A percentile compares a stretch with the other conserved stretches of the same genome.
These are phyloP conservation scores for Quercus lobata DNA, from an alignment of 331 rosid genomes.

Conservation along the genomic window DNA sequence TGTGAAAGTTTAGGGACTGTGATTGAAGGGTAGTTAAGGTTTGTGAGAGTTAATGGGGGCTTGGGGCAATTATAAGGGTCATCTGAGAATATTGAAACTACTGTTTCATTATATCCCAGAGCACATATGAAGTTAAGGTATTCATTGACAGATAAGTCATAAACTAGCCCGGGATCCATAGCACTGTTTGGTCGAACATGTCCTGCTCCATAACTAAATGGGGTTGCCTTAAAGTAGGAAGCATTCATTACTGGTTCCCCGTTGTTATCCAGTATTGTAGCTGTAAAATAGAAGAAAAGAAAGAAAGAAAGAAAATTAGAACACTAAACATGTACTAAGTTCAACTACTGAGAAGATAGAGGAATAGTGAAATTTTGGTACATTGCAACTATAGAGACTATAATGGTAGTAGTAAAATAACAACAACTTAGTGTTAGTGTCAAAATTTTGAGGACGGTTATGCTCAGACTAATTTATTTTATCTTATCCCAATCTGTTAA, in stretches of 20 bases:
- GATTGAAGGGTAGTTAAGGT: constrained; percentile 86
- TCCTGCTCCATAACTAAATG: constrained; percentile 88
- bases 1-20: constrained; percentile 61
- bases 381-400: no score
- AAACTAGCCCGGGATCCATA: constrained; percentile 85
- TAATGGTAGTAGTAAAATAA: neutral
- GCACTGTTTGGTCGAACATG: constrained; percentile 74
- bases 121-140: constrained; percentile 70
- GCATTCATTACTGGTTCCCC: constrained; percentile 55
- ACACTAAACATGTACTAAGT: neutral
- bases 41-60: constrained; percentile 29
- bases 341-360: no score
- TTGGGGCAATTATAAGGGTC: constrained; percentile 38
- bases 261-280: constrained; percentile 50
- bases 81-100: constrained; percentile 40
- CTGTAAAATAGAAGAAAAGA: constrained; percentile 33
- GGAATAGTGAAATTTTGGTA: no score
- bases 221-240: constrained; percentile 46
- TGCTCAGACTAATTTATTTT: neutral
- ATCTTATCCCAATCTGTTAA: neutral
- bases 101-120: constrained; percentile 52
- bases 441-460: no score
- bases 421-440: no score
- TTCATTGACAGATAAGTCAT: constrained; percentile 52
- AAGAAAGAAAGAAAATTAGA: neutral